Evolutionary conservation across 192 early-diverging fungal species (phyloP), one percentile per base, ranked within the genome.

Genomic region (Coemansia reversa): DNA sequence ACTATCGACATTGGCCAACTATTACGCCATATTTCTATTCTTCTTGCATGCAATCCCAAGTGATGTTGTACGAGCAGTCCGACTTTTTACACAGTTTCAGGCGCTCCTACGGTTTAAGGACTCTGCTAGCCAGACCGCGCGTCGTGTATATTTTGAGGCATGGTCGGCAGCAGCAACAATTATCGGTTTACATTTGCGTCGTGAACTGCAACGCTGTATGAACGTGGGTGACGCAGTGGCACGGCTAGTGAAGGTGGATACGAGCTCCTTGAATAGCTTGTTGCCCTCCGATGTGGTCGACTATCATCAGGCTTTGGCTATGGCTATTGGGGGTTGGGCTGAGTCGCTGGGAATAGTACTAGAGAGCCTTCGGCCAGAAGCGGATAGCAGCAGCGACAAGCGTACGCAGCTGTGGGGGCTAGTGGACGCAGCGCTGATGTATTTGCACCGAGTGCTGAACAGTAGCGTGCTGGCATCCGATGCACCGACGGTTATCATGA

Each of bases 131-230:
- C 35, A 60, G 47, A 61, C 59, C 1, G 79, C 75, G 4, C 70
- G 79, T 19, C 66, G 75, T 16, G 75, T 82, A 53, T 82, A 74
- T 28, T 82, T 82, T 74, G 79, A 82, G 51, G 79, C 79, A 8
- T 82, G 79, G 79, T 70, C 75, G 19, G 79, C 79, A 0, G 70
- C 70, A 2, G 56, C 55, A 6, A 65, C 56, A 14, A 72, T 81
- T 48, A 48, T 79, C 9, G 64, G 45, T 1, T 42, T 51, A 22
- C 55, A 60, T 22, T 55, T 74, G 65, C 47, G 64, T 9, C 28
- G 27, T 12, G 20, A 27, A 18, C 51, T 81, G 9, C 58, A 69
- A 27, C n/a, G 8, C 7, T 39, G 63, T 35, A 65, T 62, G 23
- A 30, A 64, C 24, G 59, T 55, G 23, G 58, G 58, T n/a, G 55